phyloP scores from a whole-genome alignment of 805 yeast species.

The Saccharomycopsis javanensis region DNA sequence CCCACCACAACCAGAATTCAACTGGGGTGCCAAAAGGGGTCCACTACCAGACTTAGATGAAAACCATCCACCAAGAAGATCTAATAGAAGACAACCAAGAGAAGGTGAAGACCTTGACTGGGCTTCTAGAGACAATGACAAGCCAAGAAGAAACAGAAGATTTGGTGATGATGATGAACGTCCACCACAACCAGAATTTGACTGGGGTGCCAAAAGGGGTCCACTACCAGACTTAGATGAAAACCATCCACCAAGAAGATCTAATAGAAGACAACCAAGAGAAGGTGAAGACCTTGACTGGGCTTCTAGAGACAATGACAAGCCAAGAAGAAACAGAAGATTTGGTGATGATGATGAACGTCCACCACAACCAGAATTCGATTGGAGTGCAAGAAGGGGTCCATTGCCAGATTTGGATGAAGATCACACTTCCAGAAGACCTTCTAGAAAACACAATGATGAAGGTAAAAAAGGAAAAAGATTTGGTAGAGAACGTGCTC shows the following conservation, averaged over 20 bases:
- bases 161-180: slow-evolving; percentile 23
- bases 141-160: slow-evolving; percentile 26
- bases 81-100: slow-evolving; percentile 29
- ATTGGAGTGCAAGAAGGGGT: slow-evolving; percentile 44
- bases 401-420: slow-evolving; percentile 26
- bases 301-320: slow-evolving; percentile 34
- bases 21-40: slow-evolving; percentile 24
- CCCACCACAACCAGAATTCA: slow-evolving; percentile 29
- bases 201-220: slow-evolving; percentile 46
- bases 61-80: slow-evolving; percentile 22
- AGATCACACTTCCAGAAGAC: slow-evolving; percentile 24
- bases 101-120: slow-evolving; percentile 56
- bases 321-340: slow-evolving; percentile 26
- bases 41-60: slow-evolving; percentile 16
- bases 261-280: slow-evolving; percentile 29
- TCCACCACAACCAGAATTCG: slow-evolving; percentile 35
- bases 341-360: slow-evolving; percentile 23
- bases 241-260: slow-evolving; percentile 31
- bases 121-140: slow-evolving; percentile 34
- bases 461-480: slow-evolving; percentile 26
- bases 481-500: slow-evolving; percentile 27
- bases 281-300: slow-evolving; percentile 56
- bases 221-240: slow-evolving; percentile 26
- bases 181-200: slow-evolving; percentile 35
- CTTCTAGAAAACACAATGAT: neutral